These are phyloP conservation scores for Candida vartiovaarae DNA, from an alignment of 805 yeast genomes.

Conservation along the genomic window DNA sequence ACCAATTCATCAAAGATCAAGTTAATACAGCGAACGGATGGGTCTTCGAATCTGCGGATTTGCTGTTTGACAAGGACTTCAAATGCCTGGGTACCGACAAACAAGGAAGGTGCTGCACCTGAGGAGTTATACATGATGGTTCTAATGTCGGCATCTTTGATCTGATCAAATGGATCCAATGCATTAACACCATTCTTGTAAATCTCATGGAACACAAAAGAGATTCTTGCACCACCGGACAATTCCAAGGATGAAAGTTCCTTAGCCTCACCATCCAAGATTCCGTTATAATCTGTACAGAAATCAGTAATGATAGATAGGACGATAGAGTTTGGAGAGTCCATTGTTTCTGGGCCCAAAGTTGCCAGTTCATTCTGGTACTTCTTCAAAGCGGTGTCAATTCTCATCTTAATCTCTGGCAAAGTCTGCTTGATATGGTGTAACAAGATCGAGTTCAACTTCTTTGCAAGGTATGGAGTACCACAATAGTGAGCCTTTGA, in stretches of 20 bases:
- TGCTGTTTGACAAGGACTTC: conserved; percentile 94
- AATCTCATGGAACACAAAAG: conserved; percentile 94
- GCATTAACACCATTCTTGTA: conserved; percentile 88
- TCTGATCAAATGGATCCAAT: conserved; percentile 93
- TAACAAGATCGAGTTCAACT: conserved; percentile 78
- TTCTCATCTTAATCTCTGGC: conserved; percentile 90
- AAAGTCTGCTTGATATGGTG: conserved; percentile 83
- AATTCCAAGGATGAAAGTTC: conserved; percentile 85
- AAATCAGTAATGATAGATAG: conserved; percentile 88
- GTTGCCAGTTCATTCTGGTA: conserved; percentile 70
- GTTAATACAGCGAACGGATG: conserved; percentile 79
- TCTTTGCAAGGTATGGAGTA: conserved; percentile 94
- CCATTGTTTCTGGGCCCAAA: conserved; percentile 86
- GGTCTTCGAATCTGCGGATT: conserved; percentile 91
- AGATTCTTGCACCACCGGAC: conserved; percentile 96
- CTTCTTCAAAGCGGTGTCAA: conserved; percentile 77
- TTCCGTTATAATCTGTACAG: conserved; percentile 83
- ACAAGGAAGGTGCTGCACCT: conserved; percentile 92
- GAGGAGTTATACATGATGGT: conserved; percentile 95
- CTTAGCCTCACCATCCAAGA: conserved; percentile 86
- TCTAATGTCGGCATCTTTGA: conserved; percentile 91
- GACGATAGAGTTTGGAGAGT: conserved; percentile 84
- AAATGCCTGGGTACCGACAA: conserved; percentile 96
- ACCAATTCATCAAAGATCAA: conserved; percentile 92
- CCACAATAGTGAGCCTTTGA: conserved; percentile 96